These are phyloP conservation scores for Penicillium concentricum DNA, from an alignment of 2,329 filamentous ascomycete species.

Conservation along the genomic window DNA sequence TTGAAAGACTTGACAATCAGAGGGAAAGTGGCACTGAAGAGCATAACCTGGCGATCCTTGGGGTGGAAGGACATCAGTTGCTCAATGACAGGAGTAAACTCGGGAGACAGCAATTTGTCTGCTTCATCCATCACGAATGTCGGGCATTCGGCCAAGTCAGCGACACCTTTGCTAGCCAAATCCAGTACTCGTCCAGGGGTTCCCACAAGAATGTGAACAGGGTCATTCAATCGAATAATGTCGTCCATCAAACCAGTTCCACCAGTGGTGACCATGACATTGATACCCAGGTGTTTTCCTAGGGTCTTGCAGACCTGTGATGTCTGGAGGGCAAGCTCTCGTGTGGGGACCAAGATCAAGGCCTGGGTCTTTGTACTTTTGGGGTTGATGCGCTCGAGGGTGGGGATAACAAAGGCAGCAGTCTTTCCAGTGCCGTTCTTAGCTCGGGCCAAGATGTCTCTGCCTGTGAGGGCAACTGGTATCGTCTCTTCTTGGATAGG, in stretches of 20 bases:
- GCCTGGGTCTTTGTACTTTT: conserved; percentile 96
- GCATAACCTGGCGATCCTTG: conserved; percentile 97
- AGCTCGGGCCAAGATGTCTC: conserved; percentile 91
- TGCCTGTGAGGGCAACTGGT: conserved; percentile 88
- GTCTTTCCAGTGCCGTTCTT: conserved; percentile 99
- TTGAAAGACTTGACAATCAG: conserved; percentile 96
- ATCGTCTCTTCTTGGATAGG: conserved; percentile 99
- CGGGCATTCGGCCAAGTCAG: conserved; percentile 90
- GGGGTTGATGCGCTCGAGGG: conserved; percentile 92
- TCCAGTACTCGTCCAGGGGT: conserved; percentile 96
- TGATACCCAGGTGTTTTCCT: conserved; percentile 93
- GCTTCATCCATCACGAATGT: conserved; percentile 99
- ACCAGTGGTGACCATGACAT: conserved; percentile 99
- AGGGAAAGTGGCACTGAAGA: conserved; percentile 97
- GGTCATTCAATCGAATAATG: conserved; percentile 89
- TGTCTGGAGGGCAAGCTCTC: conserved; percentile 96
- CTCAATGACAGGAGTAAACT: conserved; percentile 97
- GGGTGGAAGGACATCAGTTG: conserved; percentile 93
- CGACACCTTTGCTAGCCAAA: conserved; percentile 92
- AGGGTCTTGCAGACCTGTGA: conserved; percentile 99
- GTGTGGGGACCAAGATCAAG: conserved; percentile 90
- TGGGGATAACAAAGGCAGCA: conserved; percentile 94
- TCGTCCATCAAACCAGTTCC: conserved; percentile 94
- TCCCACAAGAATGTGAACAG: conserved; percentile 96
- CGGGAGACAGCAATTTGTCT: conserved; percentile 92